Base-by-base conservation (phyloP, 75 land plant species). In the Isoetes taiwanensis region DNA sequence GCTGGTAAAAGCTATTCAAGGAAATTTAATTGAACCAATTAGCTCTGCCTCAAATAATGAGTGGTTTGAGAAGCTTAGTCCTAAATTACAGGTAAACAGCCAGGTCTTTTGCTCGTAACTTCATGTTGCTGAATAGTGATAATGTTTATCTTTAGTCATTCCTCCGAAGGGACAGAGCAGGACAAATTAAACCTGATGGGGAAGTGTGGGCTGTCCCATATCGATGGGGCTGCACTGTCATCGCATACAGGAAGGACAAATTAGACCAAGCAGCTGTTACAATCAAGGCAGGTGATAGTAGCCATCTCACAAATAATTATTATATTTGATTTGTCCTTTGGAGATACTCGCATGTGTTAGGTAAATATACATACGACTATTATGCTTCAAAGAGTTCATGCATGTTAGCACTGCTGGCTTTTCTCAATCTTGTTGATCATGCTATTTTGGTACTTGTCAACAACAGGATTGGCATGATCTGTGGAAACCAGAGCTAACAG, bases 151-250 rank as follows among this genome's bases (percentile, higher is more conserved):
- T 63, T 56, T 75, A 91, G 97, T 70, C 60, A 2, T 62, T 65
- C 68, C 58, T 86, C 32, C 72, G 80, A 62, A 83, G 97, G 72
- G 73, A 83, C 54, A 28, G 6, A 28, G 40, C 62, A 1, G 97
- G 97, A 8, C 60, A 70, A 9, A 6, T 86, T 23, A 80, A 81
- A 72, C 53, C 74, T 19, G 28, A 60, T 31, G 95, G 97, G 42
- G 41, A 69, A 55, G 67, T 91, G 32, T 91, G 94, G 94, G 94
- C 73, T 26, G 80, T 67, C 41, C 97, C 97, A 34, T 91, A 91
- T 61, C 71, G 97, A 25, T 91, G 93, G 84, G 97, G 97, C 12
- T 66, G 75, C 70, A 77, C 86, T 74, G 89, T 91, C 30, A 84
- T 91, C 56, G 87, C 87, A 6, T 91, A 80, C 69, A 86, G 80